A percentile compares a stretch with the other conserved stretches of the same genome.
phyloP scores from a whole-genome alignment of 169 alveolate species.

The Plasmodium ovale region DNA sequence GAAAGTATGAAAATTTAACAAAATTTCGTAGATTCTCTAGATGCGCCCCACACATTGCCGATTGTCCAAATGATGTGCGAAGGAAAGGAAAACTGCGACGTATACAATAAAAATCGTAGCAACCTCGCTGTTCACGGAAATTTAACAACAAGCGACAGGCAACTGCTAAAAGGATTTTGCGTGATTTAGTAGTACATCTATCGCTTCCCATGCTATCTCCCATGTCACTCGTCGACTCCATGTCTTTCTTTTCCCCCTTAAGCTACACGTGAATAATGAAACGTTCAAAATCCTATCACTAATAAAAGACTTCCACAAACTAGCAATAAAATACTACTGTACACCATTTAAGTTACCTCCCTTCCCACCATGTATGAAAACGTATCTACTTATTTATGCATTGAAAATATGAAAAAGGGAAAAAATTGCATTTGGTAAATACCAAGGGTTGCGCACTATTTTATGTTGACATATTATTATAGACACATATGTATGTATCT shows the following conservation, averaged over 20 bases:
- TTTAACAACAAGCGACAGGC: background rate
- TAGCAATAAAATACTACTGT: slow-evolving; percentile 63
- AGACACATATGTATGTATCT: background rate
- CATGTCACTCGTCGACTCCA: background rate
- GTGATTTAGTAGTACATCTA: too few species aligned
- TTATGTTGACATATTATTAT: background rate
- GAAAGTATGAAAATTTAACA: background rate
- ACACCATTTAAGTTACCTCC: slow-evolving; percentile 10
- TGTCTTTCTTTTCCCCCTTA: background rate
- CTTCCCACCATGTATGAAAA: slow-evolving; percentile 53
- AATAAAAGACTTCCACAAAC: slow-evolving; percentile 69
- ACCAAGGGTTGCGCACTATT: slow-evolving; percentile 2
- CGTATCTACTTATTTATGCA: background rate
- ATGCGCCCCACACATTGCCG: slow-evolving; percentile 76
- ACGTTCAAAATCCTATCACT: slow-evolving; percentile 65
- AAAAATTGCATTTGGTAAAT: background rate
- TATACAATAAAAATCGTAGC: slow-evolving; percentile 20
- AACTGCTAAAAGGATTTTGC: too few species aligned
- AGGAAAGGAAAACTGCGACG: slow-evolving; percentile 72
- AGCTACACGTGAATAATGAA: slow-evolving; percentile 58
- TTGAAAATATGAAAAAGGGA: slow-evolving; percentile 1
- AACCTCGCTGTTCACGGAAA: background rate
- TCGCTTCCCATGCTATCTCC: too few species aligned
- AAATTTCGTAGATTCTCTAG: slow-evolving; percentile 31
- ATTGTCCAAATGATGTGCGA: slow-evolving; percentile 77